Evolutionary conservation across 2,329 filamentous ascomycete genomes (phyloP).

Genomic region (Mariannaea elegans): DNA sequence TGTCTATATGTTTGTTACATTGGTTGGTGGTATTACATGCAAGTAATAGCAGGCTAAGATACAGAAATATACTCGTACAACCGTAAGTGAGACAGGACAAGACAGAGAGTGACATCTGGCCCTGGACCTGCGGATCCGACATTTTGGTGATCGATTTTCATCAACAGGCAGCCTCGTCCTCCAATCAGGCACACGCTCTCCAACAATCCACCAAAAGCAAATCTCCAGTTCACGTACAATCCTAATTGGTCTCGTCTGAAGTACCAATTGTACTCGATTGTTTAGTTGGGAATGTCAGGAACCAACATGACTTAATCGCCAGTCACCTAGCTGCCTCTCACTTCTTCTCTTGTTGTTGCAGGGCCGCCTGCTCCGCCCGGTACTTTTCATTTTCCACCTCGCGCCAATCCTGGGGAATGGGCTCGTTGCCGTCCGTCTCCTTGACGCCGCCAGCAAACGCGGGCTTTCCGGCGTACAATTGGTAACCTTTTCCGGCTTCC

Average conservation of each 20-base stretch:
- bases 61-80: constrained; percentile 19
- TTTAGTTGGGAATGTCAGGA: background rate
- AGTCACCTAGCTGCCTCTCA: constrained; percentile 9
- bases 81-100: constrained; percentile 3
- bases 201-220: no score
- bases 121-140: no score
- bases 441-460: constrained; percentile 73
- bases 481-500: constrained; percentile 68
- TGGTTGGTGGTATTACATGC: constrained; percentile 13
- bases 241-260: background rate
- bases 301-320: background rate
- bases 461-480: constrained; percentile 82
- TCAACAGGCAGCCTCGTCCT: background rate
- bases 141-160: background rate
- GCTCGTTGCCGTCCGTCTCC: constrained; percentile 74
- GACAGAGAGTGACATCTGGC: background rate
- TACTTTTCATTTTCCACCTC: constrained; percentile 72
- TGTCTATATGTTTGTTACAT: constrained; percentile 5
- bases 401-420: constrained; percentile 67
- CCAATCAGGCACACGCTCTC: background rate
- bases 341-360: constrained; percentile 37
- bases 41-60: constrained; percentile 9
- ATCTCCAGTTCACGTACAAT: background rate
- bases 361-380: constrained; percentile 44
- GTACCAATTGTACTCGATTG: background rate